Conservation (phyloP, 2,329 filamentous ascomycete species). For the Diaporthe sp. region DNA sequence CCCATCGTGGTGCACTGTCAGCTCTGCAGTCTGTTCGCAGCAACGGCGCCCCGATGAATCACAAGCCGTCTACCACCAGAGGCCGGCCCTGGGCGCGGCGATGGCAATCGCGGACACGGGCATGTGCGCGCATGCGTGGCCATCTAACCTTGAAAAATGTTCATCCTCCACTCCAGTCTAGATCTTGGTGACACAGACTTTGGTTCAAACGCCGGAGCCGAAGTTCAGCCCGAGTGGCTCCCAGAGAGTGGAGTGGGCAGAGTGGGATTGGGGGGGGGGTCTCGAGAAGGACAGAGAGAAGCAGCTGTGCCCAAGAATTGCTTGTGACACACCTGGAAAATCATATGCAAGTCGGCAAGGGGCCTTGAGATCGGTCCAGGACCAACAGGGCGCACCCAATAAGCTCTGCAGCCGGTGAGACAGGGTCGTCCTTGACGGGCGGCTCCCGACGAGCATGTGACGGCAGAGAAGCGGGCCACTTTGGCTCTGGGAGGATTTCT, state of each 20-base stretch:
- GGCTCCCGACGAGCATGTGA: slow-evolving; percentile 38
- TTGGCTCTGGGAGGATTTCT: slow-evolving; percentile 2
- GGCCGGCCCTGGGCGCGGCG: neutral
- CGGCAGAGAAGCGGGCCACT: slow-evolving; percentile 4
- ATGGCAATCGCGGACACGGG: neutral
- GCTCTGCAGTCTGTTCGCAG: slow-evolving; percentile 7
- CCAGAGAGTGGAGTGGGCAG: no score
- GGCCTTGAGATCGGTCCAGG: slow-evolving; percentile 24
- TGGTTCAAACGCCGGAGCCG: slow-evolving; percentile 29
- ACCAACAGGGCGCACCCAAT: slow-evolving; percentile 27
- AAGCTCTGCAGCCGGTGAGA: slow-evolving; percentile 33
- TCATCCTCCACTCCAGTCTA: neutral
- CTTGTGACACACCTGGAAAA: slow-evolving; percentile 37
- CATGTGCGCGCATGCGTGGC: neutral
- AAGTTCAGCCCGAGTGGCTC: slow-evolving; percentile 16
- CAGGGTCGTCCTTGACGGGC: slow-evolving; percentile 35
- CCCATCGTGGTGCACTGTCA: neutral
- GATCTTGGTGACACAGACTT: slow-evolving; percentile 28
- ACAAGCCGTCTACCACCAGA: neutral
- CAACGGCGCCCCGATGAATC: neutral
- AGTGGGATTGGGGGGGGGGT: neutral
- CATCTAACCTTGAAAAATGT: neutral
- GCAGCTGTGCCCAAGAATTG: slow-evolving; percentile 36
- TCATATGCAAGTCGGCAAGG: slow-evolving; percentile 36
- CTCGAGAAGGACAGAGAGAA: slow-evolving; percentile 19